These are phyloP conservation scores for Camellia sinensis DNA, from an alignment of 148 eudicot species.

Conservation along the genomic window DNA sequence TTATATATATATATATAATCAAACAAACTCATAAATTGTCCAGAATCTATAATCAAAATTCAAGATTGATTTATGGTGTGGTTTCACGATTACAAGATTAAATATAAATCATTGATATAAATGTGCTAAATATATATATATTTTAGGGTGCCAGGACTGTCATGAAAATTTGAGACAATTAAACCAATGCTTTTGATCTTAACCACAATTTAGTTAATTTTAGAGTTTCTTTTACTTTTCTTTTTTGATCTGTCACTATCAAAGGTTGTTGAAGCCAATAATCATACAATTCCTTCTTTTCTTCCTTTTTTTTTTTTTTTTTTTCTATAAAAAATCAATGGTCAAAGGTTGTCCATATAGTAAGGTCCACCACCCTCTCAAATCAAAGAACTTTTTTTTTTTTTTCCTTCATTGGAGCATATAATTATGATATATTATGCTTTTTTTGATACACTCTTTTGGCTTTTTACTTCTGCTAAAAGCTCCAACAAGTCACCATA, in stretches of 20 bases:
- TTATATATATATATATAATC: too few relatives aligned
- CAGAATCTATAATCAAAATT: too few relatives aligned
- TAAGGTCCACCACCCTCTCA: background rate
- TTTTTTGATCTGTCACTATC: background rate
- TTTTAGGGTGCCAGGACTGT: too few relatives aligned
- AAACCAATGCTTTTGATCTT: background rate
- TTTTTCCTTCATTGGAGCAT: background rate
- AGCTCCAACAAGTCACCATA: background rate
- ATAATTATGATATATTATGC: constrained; percentile 5
- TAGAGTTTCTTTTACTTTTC: too few relatives aligned
- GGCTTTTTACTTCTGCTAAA: background rate
- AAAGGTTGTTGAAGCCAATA: constrained; percentile 1
- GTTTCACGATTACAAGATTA: too few relatives aligned
- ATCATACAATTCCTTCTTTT: background rate
- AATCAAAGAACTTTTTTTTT: background rate
- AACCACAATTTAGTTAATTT: background rate
- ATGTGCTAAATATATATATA: too few relatives aligned
- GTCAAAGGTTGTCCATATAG: background rate
- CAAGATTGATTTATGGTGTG: too few relatives aligned
- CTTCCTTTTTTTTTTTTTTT: background rate
- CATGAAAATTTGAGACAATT: too few relatives aligned
- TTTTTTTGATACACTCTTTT: background rate
- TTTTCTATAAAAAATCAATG: background rate
- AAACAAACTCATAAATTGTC: too few relatives aligned
- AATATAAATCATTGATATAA: too few relatives aligned